A percentile compares a stretch with the other conserved stretches of the same genome.
These are phyloP conservation scores for Cryphonectria japonica DNA, from an alignment of 2,329 filamentous ascomycete genomes.

Conservation along the genomic window DNA sequence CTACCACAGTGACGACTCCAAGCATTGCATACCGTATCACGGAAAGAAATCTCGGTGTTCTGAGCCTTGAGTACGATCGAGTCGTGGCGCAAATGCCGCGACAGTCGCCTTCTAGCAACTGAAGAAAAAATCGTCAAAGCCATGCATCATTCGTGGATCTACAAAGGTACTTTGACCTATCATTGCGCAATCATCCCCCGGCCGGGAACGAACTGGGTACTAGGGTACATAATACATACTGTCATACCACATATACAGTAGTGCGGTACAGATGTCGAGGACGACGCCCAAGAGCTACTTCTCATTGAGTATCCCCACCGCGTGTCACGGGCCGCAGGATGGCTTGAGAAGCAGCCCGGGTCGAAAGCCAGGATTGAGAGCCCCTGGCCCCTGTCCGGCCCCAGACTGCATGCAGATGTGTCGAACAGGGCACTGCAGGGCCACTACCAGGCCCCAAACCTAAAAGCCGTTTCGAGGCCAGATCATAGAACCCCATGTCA, in stretches of 20 bases:
- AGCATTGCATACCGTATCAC: not conserved
- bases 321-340: constrained; percentile 30
- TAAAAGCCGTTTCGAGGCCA: constrained; percentile 25
- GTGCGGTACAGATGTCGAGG: not conserved
- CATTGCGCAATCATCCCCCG: not conserved
- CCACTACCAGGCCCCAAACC: constrained; percentile 10
- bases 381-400: constrained; percentile 22
- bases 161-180: not conserved
- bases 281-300: constrained; percentile 17
- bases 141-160: constrained; percentile 11
- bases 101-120: constrained; percentile 9
- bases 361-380: constrained; percentile 11
- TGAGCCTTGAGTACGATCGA: not conserved
- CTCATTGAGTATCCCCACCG: constrained; percentile 17
- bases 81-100: not conserved
- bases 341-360: constrained; percentile 15
- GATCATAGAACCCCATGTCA: constrained; percentile 17
- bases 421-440: constrained; percentile 16
- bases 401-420: constrained; percentile 25
- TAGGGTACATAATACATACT: not conserved
- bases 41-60: not conserved
- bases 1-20: not conserved
- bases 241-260: not conserved
- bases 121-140: not conserved
- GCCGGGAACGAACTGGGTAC: not conserved